Evolutionary conservation across 2,329 filamentous ascomycete genomes (phyloP).

Genomic region (Trichoderma sp.): DNA sequence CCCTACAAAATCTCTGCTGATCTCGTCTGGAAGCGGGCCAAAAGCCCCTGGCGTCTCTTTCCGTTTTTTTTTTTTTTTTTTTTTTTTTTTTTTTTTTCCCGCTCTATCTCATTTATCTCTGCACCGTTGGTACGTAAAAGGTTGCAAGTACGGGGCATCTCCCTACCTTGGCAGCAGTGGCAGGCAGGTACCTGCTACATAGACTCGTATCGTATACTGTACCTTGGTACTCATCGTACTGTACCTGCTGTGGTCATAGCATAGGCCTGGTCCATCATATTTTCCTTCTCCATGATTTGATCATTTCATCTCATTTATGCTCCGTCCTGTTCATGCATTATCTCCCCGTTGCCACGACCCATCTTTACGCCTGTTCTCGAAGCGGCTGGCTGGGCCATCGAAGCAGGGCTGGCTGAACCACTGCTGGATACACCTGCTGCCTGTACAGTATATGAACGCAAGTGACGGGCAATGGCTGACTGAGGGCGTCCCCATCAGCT

Average conservation of each 20-base stretch:
- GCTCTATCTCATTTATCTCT: background rate
- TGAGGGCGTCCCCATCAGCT: constrained; percentile 9
- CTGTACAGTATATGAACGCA: background rate
- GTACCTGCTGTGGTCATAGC: background rate
- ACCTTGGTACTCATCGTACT: too few relatives aligned
- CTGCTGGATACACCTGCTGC: background rate
- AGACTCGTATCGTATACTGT: background rate
- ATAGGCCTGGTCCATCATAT: background rate
- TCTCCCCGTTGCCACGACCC: background rate
- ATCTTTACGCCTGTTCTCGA: background rate
- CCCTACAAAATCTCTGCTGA: constrained; percentile 25
- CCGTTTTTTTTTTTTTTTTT: constrained; percentile 21
- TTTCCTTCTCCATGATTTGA: constrained; percentile 1
- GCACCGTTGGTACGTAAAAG: background rate
- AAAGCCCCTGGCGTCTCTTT: constrained; percentile 19
- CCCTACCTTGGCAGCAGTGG: too few relatives aligned
- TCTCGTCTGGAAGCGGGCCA: constrained; percentile 23
- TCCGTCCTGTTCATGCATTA: constrained; percentile 18
- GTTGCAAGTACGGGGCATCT: background rate
- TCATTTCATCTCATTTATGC: constrained; percentile 19
- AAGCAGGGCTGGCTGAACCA: background rate
- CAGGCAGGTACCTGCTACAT: background rate
- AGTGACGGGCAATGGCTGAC: constrained; percentile 1
- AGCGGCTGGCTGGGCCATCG: background rate
- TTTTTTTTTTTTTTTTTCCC: constrained; percentile 19